These are phyloP conservation scores for Plasmodiophora brassicae DNA, from an alignment of 208 protist genomes.

Conservation along the genomic window DNA sequence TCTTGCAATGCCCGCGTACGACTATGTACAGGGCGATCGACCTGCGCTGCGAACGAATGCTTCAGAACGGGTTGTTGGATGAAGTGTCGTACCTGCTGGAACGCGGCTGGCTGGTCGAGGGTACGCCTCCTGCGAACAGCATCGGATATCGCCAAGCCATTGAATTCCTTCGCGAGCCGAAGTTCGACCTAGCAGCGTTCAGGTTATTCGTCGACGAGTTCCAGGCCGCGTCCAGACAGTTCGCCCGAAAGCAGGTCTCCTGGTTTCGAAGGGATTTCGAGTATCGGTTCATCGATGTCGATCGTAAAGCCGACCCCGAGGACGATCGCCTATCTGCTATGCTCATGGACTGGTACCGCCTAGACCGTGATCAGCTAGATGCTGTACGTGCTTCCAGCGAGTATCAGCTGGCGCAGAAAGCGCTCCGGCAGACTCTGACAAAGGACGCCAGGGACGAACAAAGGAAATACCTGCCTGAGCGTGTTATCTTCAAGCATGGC, in stretches of 20 bases:
- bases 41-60: not conserved
- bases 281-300: not conserved
- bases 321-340: not conserved
- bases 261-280: not conserved
- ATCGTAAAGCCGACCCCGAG: not conserved
- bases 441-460: not conserved
- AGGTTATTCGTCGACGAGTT: not conserved
- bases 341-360: not conserved
- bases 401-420: not conserved
- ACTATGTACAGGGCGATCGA: not conserved
- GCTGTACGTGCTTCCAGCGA: not conserved
- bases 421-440: not conserved
- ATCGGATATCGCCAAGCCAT: not conserved
- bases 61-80: not conserved
- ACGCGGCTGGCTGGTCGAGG: not conserved
- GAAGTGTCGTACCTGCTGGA: not conserved
- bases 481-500: not conserved
- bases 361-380: not conserved
- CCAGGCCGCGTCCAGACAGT: not conserved
- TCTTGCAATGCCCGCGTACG: not conserved
- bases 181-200: not conserved
- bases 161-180: not conserved
- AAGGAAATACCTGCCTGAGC: not conserved
- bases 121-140: not conserved
- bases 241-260: not conserved